Evolutionary conservation across 352 stramenopile genomes (phyloP), one percentile per base, ranked within the genome.

Genomic region (Globisporangium paddicum): DNA sequence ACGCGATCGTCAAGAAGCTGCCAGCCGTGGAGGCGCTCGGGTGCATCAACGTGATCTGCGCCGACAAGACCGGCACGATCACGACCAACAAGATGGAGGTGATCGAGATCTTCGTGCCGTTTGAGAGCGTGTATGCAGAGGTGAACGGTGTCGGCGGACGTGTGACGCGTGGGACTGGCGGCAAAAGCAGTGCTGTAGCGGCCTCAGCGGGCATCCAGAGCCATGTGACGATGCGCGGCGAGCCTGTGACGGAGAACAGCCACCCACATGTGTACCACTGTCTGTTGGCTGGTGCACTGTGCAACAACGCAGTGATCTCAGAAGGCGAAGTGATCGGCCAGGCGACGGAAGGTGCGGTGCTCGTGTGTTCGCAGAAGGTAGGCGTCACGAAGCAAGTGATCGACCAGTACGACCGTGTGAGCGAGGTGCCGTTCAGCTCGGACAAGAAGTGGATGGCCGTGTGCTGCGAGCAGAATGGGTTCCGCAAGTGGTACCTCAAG

Each of bases 391-490:
- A 62, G 10, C 50, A 60, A 0, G 57, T 75, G 1, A 70, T 76
- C 40, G 66, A 66, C 49, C 71, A 77, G 65, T 86, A 72, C 81
- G 86, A 63, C 46, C 81, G 96, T 49, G 72, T 94, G 0, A 87
- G 87, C 35, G 93, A 98, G 73, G 86, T 98, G 41, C 90, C 95
- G 0, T 99, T 99, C 73, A 97, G 81, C 55, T 98, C 90, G 25
- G 95, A 98, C 57, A 92, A 95, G 55, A 99, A 99, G 65, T 90
- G 87, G 71, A 99, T 99, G 96, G 95, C 98, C 63, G 93, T 98
- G 23, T 89, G 79, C 53, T 88, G 79, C 48, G 79, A 90, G 42
- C 64, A 74, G 30, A 76, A 79, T 55, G 67, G 69, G 1, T 73
- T 71, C 25, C 82, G 72, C 34, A 79, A 71, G 35, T 94, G 81